Evolutionary conservation across 495 filamentous ascomycete genomes (phyloP).

Genomic region (Durotheca rogersii): DNA sequence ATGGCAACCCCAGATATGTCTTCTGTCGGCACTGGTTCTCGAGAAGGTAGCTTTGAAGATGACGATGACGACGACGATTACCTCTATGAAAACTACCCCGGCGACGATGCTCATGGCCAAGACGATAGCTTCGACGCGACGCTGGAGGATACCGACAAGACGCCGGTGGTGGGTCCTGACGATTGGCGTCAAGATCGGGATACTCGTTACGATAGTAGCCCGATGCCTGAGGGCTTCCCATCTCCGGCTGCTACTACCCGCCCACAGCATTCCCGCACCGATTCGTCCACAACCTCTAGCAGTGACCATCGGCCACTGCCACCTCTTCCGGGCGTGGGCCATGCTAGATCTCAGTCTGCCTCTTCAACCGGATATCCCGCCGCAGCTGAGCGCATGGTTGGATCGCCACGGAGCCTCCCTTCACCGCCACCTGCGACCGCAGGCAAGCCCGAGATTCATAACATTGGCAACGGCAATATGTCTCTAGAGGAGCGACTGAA

Average conservation of each 20-base stretch:
- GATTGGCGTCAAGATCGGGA: slow-evolving; percentile 86
- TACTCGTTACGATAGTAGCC: slow-evolving; percentile 71
- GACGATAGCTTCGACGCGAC: slow-evolving; percentile 94
- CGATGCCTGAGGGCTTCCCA: slow-evolving; percentile 53
- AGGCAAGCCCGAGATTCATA: slow-evolving; percentile 69
- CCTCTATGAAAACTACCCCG: slow-evolving; percentile 54
- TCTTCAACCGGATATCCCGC: slow-evolving; percentile 54
- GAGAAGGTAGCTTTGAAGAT: slow-evolving; percentile 89
- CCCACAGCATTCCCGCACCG: slow-evolving; percentile 53
- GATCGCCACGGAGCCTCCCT: slow-evolving; percentile 62
- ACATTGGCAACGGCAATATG: slow-evolving; percentile 67
- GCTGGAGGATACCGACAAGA: slow-evolving; percentile 93
- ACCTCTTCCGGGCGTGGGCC: slow-evolving; percentile 61
- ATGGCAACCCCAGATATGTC: slow-evolving; percentile 95
- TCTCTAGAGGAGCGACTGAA: slow-evolving; percentile 77
- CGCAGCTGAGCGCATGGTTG: slow-evolving; percentile 63
- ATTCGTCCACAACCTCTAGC: slow-evolving; percentile 65
- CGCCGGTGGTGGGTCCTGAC: slow-evolving; percentile 92
- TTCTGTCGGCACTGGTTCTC: slow-evolving; percentile 80
- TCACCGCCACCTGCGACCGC: slow-evolving; percentile 64
- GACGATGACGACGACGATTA: slow-evolving; percentile 66
- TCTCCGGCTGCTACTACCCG: slow-evolving; percentile 36
- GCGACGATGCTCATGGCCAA: slow-evolving; percentile 62
- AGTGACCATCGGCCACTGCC: slow-evolving; percentile 73
- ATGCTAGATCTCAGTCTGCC: slow-evolving; percentile 39